phyloP scores from a whole-genome alignment of 1,284 basidiomycete species.

The Austroboletus niveus region DNA sequence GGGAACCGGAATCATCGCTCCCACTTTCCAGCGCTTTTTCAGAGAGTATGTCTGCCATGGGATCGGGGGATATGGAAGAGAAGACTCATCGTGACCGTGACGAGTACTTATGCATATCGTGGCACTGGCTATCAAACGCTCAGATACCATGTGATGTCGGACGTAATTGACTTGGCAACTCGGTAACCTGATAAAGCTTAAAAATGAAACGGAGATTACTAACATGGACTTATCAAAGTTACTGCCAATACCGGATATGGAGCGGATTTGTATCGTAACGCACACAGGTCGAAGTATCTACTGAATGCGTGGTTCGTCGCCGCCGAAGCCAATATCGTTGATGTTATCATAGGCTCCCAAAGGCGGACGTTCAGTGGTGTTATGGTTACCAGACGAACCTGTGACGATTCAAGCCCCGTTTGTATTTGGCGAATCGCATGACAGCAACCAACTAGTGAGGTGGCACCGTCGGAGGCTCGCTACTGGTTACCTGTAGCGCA shows the following conservation, averaged over 20 bases:
- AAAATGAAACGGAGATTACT: not conserved
- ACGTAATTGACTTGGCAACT: not conserved
- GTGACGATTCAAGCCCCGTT: too few relatives aligned
- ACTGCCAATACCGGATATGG: not conserved
- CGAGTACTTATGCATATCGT: slow-evolving; percentile 16
- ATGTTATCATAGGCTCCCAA: too few relatives aligned
- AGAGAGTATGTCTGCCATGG: slow-evolving; percentile 17
- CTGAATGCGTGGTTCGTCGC: too few relatives aligned
- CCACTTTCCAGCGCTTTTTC: slow-evolving; percentile 22
- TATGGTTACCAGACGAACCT: too few relatives aligned
- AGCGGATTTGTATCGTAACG: not conserved
- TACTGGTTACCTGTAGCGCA: too few relatives aligned
- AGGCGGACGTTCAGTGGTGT: too few relatives aligned
- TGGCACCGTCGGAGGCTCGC: too few relatives aligned
- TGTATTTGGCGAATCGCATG: too few relatives aligned
- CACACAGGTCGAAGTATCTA: not conserved
- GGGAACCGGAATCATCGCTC: slow-evolving; percentile 24
- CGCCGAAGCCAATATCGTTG: too few relatives aligned
- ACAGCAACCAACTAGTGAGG: too few relatives aligned
- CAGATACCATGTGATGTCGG: slow-evolving; percentile 16
- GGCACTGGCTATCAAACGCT: not conserved
- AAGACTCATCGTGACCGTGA: not conserved
- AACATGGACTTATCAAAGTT: not conserved
- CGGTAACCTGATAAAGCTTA: not conserved
- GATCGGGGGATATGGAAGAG: not conserved